Base-by-base conservation (phyloP, 805 yeast species). In the Candida xyloterini region DNA sequence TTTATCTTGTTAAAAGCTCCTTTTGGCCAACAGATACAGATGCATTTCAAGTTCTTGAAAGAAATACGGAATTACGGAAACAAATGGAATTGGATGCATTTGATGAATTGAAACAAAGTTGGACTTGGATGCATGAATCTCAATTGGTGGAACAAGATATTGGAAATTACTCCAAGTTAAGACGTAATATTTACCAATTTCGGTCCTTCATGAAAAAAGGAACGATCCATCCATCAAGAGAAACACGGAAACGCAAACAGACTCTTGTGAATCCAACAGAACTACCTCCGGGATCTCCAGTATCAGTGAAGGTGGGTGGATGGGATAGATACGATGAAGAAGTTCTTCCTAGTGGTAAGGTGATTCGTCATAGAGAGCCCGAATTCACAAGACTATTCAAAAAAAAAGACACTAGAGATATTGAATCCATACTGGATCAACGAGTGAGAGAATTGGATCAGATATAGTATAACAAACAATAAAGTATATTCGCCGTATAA, bases 11-110 rank as follows among this genome's bases (percentile, higher is more conserved):
- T 31, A 74, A 79, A 47, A 68, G 67, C 20, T 70, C 76, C 57
- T 43, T 85, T 15, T 58, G 65, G 46, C 88, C 95, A 0, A 76
- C 75, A 1, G 96, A 90, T 51, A 79, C 87, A 7, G 96, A 87
- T 43, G 64, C 77, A 13, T 93, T 88, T 66, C 88, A 84, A 50
- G 68, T 77, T 13, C 70, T 85, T 40, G 99, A 93, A 60, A 77
- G 78, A 53, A 84, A 81, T 53, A 63, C 75, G 13, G 76, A 70
- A 10, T 66, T 90, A 53, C 73, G 93, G 51, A 74, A 76, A 47
- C 70, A 74, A 29, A 71, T 93, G 52, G 98, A 93, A 59, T 60
- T 74, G 21, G 81, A 74, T 29, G 82, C 97, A 0, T 81, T 71
- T 53, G 69, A 69, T 20, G 95, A 89, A 47, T 70, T 93, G 60